phyloP scores from a whole-genome alignment of 768 basidiomycete genomes.

The Serendipita indica region DNA sequence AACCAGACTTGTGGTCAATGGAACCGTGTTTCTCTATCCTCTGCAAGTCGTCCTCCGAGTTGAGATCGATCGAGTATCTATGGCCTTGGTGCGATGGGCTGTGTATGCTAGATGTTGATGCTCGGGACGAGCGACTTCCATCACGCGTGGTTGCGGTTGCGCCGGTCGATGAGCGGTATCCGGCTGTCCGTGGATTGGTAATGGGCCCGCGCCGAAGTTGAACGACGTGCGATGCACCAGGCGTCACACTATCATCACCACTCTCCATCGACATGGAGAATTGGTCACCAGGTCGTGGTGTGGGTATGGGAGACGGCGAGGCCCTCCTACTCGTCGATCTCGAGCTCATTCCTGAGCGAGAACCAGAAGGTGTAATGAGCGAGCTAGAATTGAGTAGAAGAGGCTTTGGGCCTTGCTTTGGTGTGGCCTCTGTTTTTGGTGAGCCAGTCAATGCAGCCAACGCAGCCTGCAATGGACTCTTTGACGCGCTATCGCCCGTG shows the following conservation, averaged over 20 bases:
- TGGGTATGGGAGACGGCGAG: constrained; percentile 26
- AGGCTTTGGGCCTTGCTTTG: constrained; percentile 48
- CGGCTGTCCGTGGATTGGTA: neutral
- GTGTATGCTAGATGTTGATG: neutral
- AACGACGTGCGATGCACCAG: neutral
- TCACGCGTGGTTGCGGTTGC: neutral
- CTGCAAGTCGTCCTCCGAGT: neutral
- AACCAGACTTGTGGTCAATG: neutral
- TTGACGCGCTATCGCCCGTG: neutral
- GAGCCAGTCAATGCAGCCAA: constrained; percentile 28
- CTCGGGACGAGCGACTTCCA: neutral
- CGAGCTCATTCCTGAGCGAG: constrained; percentile 12
- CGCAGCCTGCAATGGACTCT: constrained; percentile 20
- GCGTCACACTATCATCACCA: neutral
- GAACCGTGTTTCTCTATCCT: neutral
- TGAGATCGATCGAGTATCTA: neutral
- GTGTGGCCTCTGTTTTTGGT: constrained; percentile 20
- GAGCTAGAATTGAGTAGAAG: constrained; percentile 44
- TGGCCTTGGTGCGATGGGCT: neutral
- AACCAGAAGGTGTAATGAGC: constrained; percentile 23
- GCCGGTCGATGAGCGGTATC: neutral
- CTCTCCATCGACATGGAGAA: neutral
- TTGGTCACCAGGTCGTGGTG: constrained; percentile 17
- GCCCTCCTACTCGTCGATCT: constrained; percentile 15
- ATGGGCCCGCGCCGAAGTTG: neutral